phyloP scores from a whole-genome alignment of 176 grass and related monocot genomes.

The Panicum miliaceum region DNA sequence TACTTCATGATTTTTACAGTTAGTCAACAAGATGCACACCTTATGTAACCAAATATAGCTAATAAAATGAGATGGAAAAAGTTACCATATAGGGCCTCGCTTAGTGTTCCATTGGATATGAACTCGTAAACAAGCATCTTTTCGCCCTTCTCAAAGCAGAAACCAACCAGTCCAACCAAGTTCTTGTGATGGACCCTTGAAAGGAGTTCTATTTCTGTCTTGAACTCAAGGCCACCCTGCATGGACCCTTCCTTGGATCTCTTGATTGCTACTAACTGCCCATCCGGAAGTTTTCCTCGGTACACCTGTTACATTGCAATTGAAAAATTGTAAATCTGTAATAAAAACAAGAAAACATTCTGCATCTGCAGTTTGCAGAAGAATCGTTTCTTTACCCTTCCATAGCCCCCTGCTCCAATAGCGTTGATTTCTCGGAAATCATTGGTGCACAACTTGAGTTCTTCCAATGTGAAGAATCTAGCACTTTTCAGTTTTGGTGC shows the following conservation, averaged over 20 bases:
- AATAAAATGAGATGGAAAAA: slow-evolving; percentile 12
- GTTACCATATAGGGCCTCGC: slow-evolving; percentile 71
- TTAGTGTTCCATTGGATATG: slow-evolving; percentile 73
- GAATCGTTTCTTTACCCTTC: slow-evolving; percentile 59
- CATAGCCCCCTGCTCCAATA: slow-evolving; percentile 82
- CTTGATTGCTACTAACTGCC: slow-evolving; percentile 79
- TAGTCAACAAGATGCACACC: not conserved
- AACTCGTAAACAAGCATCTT: slow-evolving; percentile 89
- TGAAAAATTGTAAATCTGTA: slow-evolving; percentile 9
- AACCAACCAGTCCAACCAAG: slow-evolving; percentile 80
- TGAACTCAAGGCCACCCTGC: slow-evolving; percentile 90
- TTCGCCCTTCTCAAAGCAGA: slow-evolving; percentile 90
- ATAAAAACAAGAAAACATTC: slow-evolving; percentile 29
- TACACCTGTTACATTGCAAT: slow-evolving; percentile 61
- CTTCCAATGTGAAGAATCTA: slow-evolving; percentile 68
- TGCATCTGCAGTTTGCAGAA: not conserved
- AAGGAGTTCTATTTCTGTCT: slow-evolving; percentile 93
- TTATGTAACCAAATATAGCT: not conserved
- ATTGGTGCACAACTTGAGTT: slow-evolving; percentile 79
- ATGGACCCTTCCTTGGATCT: slow-evolving; percentile 77
- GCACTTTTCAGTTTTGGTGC: slow-evolving; percentile 68
- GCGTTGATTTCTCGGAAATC: slow-evolving; percentile 73
- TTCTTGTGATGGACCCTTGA: slow-evolving; percentile 93
- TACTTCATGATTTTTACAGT: not conserved
- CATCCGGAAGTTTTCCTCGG: slow-evolving; percentile 71